Base-by-base conservation (phyloP, 2,329 filamentous ascomycete species). In the Macrophomina pseudophaseolina region DNA sequence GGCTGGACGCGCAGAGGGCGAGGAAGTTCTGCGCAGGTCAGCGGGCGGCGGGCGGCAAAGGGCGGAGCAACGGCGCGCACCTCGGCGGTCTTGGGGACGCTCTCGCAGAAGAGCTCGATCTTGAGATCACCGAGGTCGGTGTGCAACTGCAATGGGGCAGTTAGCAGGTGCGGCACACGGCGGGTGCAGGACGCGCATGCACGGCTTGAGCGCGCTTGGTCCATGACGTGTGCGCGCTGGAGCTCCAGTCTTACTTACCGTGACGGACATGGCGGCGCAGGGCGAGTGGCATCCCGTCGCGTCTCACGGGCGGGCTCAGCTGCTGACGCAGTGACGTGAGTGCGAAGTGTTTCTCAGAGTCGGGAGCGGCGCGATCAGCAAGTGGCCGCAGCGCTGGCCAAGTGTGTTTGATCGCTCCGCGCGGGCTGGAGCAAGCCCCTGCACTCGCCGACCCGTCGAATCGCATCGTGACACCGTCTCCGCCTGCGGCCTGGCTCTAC, bases 71-170 rank as follows among this genome's bases (percentile, higher is more conserved):
- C 11, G 44, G 46, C 12, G 72, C 81, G 66, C 81, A 90, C 90
- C 82, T 97, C 92, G 69, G 93, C 91, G 0, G 95, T 97, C 79
- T 94, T 94, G 69, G 95, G 95, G 38, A 97, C 93, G 72, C 91
- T 90, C 78, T 97, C 93, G 83, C 94, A 98, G 82, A 97, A 98
- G 71, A 99, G 84, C 80, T 98, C 95, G 73, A 98, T 87, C 82
- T 98, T 99, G 77, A 99, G 86, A 80, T 95, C 90, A 76, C 95
- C 95, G 64, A 91, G 86, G 60, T 89, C 92, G 59, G 95, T 99
- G 80, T 97, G 93, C 14, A 99, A 86, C 72, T 81, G 70, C 33
- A 69, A 44, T 35, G 44, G 53, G 23, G 11, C 18, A 1, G 56
- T 49, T 53, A 66, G 64, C 56, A 48, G 42, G 5, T 48, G 35